Percentiles rank a stretch among this genome's conserved stretches.
Conservation (phyloP, 345 rosid genomes). For the Citrus hindsii region DNA sequence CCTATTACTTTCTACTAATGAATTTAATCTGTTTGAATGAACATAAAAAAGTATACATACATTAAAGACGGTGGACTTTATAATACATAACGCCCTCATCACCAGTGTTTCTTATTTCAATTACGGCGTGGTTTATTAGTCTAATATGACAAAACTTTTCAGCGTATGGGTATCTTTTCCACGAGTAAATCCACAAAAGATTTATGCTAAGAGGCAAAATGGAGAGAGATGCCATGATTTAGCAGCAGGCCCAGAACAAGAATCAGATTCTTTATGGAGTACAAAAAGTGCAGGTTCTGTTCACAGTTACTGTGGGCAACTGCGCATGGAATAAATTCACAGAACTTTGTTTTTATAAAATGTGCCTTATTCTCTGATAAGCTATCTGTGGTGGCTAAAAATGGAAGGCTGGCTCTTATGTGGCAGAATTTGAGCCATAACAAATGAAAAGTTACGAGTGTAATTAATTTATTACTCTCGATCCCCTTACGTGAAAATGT, state of each 20-base stretch:
- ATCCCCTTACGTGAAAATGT: neutral
- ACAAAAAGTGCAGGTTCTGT: neutral
- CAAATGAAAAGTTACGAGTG: neutral
- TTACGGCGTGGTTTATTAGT: neutral
- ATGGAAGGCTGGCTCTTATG: neutral
- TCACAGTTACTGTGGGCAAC: neutral
- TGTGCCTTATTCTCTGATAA: neutral
- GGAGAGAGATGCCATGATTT: neutral
- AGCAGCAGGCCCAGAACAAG: neutral
- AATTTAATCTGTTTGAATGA: too few species aligned
- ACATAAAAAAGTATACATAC: too few species aligned
- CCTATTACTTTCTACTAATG: too few species aligned
- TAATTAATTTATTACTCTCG: neutral
- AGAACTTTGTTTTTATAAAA: neutral
- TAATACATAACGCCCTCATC: too few species aligned
- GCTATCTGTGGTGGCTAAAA: neutral
- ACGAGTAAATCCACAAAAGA: too few species aligned
- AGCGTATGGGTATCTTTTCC: neutral
- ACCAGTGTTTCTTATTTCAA: too few species aligned
- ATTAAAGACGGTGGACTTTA: too few species aligned
- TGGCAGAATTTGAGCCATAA: neutral
- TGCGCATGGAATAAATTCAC: neutral
- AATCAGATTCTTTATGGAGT: slow-evolving; percentile 16
- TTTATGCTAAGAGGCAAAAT: neutral
- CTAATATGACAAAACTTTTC: neutral